Evolutionary conservation across 1,284 basidiomycete genomes (phyloP), one percentile per base, ranked within the genome.

Genomic region (Anthracocystis panici-leucophaei): DNA sequence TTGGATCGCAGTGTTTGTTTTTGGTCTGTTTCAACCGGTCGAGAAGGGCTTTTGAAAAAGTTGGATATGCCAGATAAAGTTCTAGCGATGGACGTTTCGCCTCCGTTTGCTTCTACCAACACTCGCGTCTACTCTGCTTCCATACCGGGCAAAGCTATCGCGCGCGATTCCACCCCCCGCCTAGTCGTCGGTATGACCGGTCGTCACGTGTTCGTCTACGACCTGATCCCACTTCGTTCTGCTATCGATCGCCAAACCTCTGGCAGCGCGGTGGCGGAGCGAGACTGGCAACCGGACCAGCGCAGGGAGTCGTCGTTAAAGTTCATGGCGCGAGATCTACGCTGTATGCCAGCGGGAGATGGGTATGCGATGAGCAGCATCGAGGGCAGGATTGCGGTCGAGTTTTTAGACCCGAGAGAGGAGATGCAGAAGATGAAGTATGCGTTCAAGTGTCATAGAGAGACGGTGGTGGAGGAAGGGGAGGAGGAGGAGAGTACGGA

Each of bases 381-480:
- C 18, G 97, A 99, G 85, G 96, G 96, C 0, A 90, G 96, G 42
- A 95, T 99, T 61, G 94, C 95, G 0, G 95, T 99, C 45, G 97
- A 99, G 85, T 98, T 97, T 86, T 95, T 98, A 82, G 94, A 97
- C 78, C 90, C 93, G 2, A 90, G 90, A 11, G 88, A 90, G 0
- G 89, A 90, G 25, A 88, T 89, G 0, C 94, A 97, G 85, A 76
- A 78, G 42, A 92, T 92, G 85, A 97, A 97, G 86, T 99, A 99
- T 85, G 97, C 97, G 2, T 99, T 98, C 90, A 95, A 98, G 84
- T 97, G 95, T 79, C 96, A 99, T 83, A 89, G 96, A 20, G 92
- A 94, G 83, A 91, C 92, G 2, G 91, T 95, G 5, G 52, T 44
- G 18, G 64, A 20, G 10, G 44, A 60, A 56, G 91, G 93, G 52